Evolutionary conservation across 371 early-diverging fungal species (phyloP).

Genomic region (Syncephalastrum monosporum): DNA sequence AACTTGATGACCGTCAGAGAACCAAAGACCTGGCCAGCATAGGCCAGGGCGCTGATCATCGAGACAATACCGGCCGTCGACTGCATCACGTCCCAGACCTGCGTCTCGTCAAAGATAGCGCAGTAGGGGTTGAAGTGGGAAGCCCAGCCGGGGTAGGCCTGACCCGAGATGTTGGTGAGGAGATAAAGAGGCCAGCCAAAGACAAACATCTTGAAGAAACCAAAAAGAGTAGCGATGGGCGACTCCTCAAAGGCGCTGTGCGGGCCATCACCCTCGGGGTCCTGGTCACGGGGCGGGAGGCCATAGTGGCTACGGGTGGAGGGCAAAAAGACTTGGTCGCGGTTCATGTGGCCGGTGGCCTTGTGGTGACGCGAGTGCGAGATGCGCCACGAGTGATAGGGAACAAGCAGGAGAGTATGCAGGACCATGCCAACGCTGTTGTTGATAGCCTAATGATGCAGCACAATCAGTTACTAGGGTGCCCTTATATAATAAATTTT

Average conservation of each 20-base stretch:
- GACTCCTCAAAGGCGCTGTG: conserved; percentile 57
- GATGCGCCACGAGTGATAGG: conserved; percentile 77
- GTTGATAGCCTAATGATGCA: conserved; percentile 53
- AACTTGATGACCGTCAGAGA: conserved; percentile 65
- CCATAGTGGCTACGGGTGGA: conserved; percentile 57
- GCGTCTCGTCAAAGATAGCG: conserved; percentile 74
- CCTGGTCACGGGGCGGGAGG: conserved; percentile 32
- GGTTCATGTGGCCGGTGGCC: conserved; percentile 73
- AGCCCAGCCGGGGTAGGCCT: conserved; percentile 66
- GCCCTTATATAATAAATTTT: background rate
- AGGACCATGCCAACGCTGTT: conserved; percentile 81
- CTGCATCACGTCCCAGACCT: conserved; percentile 60
- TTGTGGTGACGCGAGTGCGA: conserved; percentile 85
- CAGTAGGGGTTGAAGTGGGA: conserved; percentile 82
- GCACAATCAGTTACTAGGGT: background rate
- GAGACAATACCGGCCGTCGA: conserved; percentile 74
- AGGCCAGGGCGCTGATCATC: conserved; percentile 52
- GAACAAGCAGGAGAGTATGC: conserved; percentile 81
- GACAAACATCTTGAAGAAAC: conserved; percentile 62
- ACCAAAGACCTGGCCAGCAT: conserved; percentile 51
- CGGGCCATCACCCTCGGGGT: conserved; percentile 42
- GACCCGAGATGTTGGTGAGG: conserved; percentile 69
- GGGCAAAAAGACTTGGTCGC: conserved; percentile 90
- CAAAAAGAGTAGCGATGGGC: conserved; percentile 61
- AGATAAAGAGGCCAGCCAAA: conserved; percentile 89